Evolutionary conservation across 306 rosid genomes (phyloP), one percentile per base, ranked within the genome.

Genomic region (Prunus armeniaca): DNA sequence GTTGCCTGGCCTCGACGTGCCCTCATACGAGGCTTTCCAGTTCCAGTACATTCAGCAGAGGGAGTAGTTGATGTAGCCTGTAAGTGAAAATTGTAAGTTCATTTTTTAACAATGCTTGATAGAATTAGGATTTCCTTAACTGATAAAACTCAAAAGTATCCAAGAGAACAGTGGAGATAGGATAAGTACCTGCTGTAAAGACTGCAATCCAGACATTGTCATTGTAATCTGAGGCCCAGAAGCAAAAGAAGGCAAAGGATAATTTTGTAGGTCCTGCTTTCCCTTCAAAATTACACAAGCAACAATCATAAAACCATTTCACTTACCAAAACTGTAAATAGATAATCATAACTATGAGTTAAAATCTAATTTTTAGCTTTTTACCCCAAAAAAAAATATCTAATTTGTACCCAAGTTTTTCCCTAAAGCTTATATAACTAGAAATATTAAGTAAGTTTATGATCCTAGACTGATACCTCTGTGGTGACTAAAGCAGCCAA

Each of bases 1-100:
- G 89, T 82, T 27, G 87, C 89, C 77, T 86, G 85, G 71, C 87
- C 89, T 74, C 87, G 76, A 7, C 85, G 87, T 6, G 89, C 89
- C 63, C 89, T 80, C 25, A 17, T 60, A 52, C 75, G 81, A 65
- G 81, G 85, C 65, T 72, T 81, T 65, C 51, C 74, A 22, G 65
- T 49, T 56, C 77, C 69, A 76, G 17, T 49, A 76, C 66, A 81
- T 30, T 77, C 75, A 64, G 22, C 51, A 47, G 52, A 41, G 43
- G 75, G 55, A 12, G 43, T 25, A 49, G 47, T 49, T 58, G 78
- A 73, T n/a, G 65, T 60, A 24, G 24, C 25, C 83, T 74, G 66
- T 55, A 67, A 58, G 0, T 58, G 24, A 46, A 38, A 67, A 79
- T 18, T 22, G 25, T 6, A 76, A 45, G 67, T 43, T 38, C 9